Base-by-base conservation (phyloP, 1,284 basidiomycete genomes). In the Cutaneotrichosporon mucoides region DNA sequence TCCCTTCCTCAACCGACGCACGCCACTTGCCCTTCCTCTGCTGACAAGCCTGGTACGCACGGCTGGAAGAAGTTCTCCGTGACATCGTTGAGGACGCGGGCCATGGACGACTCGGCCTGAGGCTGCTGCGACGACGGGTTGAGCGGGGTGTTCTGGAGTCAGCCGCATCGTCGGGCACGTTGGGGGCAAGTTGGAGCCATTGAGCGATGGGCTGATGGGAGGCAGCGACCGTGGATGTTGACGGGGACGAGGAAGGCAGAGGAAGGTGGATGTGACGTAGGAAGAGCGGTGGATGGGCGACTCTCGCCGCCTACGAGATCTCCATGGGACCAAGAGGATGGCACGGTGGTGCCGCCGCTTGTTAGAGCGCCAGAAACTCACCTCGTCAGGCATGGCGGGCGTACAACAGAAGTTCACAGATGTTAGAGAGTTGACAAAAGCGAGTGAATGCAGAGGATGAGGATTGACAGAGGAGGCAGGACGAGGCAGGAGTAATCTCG, bases 51-150 rank as follows among this genome's bases (percentile, higher is more conserved):
- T 34, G 11, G 44, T 5, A 66, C 71, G 62, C 49, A 73, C 73
- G 75, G 75, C 54, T 77, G 74, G 53, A 66, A 76, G 64, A 77
- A 76, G 38, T 65, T 57, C 48, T 76, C 72, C 11, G 72, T 57
- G 43, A 72, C 66, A 38, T 70, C 67, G 51, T 69, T 64, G 45
- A 65, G 46, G 4, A 64, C 59, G 33, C 59, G 59, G 37, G 50
- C 43, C 51, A 57, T 55, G 4, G 63, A 59, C 55, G 60, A 56
- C 55, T 61, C 54, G 37, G 15, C 42, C 41, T 15, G 54, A 10
- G 36, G 34, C 9, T 24, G 42, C n/a, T 42, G 15, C 44, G 13
- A 9, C 5, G 15, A 24, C 47, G 48, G 48, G 53, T 59, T 55
- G 45, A 59, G 55, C n/a, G 60, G 60, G 24, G 60, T 56, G 40